Evolutionary conservation across 768 basidiomycete species (phyloP), one percentile per base, ranked within the genome.

Genomic region (Termitomyces sp.): DNA sequence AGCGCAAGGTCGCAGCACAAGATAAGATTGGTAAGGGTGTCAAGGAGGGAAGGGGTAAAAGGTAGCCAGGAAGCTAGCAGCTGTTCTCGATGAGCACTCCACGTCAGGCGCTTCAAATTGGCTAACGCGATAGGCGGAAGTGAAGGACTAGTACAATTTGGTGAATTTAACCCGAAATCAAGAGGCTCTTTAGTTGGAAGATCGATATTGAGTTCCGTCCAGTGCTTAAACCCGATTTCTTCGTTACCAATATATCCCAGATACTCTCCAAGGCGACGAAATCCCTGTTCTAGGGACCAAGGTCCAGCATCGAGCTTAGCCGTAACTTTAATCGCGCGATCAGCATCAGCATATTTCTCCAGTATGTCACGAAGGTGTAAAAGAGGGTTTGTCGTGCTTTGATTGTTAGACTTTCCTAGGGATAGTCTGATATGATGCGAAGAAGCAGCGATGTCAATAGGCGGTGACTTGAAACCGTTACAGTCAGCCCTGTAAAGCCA

Each of bases 11-110:
- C 51, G 30, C 51, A 40, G 26, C 24, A 53, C 6, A 53, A 40
- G 26, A 13, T 28, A 42, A 53, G 51, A 38, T 51, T 60, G n/a
- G 59, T 47, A n/a, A 60, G 55, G 2, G 43, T 42, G 6, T 2
- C 4, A 20, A 60, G 59, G 20, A 56, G 49, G 22, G 49, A 38
- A 18, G 54, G 55, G 9, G 54, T 38, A n/a, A 60, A 56, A 28
- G 59, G 59, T 14, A 60, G 28, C 59, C 59, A 60, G 22, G 59
- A 60, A 12, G 32, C n/a, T 12, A 50, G 12, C 6, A 60, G 26
- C 36, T 60, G 59, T 36, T 47, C 32, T 36, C 50, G 50, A 47
- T 56, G 59, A 28, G 35, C 59, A 4, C 22, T 56, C 54, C 54
- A 60, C 7, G 48, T 53, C 43, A 60, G 55, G 18, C 43, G 54